These are phyloP conservation scores for Kazachstania taianensis DNA, from an alignment of 805 yeast species.

Conservation along the genomic window DNA sequence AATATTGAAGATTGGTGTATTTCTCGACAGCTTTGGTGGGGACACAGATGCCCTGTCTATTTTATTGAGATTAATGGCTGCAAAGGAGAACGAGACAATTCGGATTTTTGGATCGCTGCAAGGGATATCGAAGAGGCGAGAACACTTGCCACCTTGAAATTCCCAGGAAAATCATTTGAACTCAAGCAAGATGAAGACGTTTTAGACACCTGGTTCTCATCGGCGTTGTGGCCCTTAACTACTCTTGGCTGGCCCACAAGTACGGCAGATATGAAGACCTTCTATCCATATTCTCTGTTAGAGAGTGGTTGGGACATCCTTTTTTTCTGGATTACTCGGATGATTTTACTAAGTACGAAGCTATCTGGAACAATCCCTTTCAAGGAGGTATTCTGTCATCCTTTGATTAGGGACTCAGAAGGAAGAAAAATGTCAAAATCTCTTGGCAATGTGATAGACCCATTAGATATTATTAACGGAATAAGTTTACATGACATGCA, in stretches of 20 bases:
- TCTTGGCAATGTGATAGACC: slow-evolving; percentile 91
- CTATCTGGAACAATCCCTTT: slow-evolving; percentile 85
- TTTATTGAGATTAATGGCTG: slow-evolving; percentile 68
- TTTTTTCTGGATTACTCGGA: slow-evolving; percentile 96
- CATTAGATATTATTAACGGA: slow-evolving; percentile 86
- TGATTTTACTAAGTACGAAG: slow-evolving; percentile 83
- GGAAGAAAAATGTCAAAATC: slow-evolving; percentile 98
- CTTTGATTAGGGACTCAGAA: slow-evolving; percentile 96
- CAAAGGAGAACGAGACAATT: slow-evolving; percentile 36
- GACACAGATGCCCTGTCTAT: slow-evolving; percentile 95
- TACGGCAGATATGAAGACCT: slow-evolving; percentile 58
- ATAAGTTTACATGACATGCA: slow-evolving; percentile 66
- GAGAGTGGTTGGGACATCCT: slow-evolving; percentile 99
- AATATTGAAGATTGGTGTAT: slow-evolving; percentile 98
- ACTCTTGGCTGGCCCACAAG: slow-evolving; percentile 91
- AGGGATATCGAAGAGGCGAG: slow-evolving; percentile 71
- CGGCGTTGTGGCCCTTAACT: slow-evolving; percentile 95
- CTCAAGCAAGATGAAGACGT: slow-evolving; percentile 95
- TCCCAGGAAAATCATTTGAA: slow-evolving; percentile 55
- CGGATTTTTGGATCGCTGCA: slow-evolving; percentile 83
- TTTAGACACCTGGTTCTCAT: slow-evolving; percentile 97
- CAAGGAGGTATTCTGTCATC: slow-evolving; percentile 93
- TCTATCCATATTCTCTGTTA: slow-evolving; percentile 82
- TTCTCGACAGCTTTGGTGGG: slow-evolving; percentile 91
- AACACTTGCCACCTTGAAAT: slow-evolving; percentile 61